A percentile compares a stretch with the other conserved stretches of the same genome.
Conservation (phyloP, 2,329 filamentous ascomycete genomes). For the Aureobasidium pullulans region DNA sequence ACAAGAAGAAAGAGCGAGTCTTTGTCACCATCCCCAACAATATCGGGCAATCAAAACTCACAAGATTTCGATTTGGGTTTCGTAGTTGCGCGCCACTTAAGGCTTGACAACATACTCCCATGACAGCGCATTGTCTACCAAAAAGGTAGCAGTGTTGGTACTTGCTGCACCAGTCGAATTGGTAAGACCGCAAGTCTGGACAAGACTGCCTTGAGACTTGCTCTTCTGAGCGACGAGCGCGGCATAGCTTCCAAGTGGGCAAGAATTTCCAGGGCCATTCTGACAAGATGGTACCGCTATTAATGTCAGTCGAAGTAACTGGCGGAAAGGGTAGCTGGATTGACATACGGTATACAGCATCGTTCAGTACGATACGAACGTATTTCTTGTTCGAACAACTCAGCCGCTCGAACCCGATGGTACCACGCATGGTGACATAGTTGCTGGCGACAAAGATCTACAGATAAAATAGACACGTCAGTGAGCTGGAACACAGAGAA, state of each 20-base stretch:
- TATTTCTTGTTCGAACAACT: slow-evolving; percentile 45
- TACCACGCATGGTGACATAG: slow-evolving; percentile 57
- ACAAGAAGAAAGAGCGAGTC: too few species aligned
- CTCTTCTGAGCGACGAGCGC: slow-evolving; percentile 32
- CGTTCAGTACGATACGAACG: slow-evolving; percentile 54
- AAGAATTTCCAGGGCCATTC: slow-evolving; percentile 40
- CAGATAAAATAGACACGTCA: background rate
- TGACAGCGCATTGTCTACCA: slow-evolving; percentile 9
- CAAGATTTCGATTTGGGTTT: too few species aligned
- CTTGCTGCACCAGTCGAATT: background rate
- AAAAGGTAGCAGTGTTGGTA: slow-evolving; percentile 9
- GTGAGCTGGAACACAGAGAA: background rate
- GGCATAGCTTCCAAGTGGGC: slow-evolving; percentile 38
- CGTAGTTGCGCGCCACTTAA: background rate
- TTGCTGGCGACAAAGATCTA: slow-evolving; percentile 50
- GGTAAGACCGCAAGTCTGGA: slow-evolving; percentile 34
- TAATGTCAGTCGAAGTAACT: slow-evolving; percentile 26
- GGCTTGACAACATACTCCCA: slow-evolving; percentile 13
- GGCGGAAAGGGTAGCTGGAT: slow-evolving; percentile 32
- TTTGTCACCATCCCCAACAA: background rate
- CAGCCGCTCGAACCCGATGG: slow-evolving; percentile 57
- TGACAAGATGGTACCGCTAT: slow-evolving; percentile 43
- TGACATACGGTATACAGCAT: slow-evolving; percentile 48
- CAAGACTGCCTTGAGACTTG: slow-evolving; percentile 39
- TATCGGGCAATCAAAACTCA: too few species aligned